Conservation (phyloP, 2,329 filamentous ascomycete species). For the Verticillium albo-atrum region DNA sequence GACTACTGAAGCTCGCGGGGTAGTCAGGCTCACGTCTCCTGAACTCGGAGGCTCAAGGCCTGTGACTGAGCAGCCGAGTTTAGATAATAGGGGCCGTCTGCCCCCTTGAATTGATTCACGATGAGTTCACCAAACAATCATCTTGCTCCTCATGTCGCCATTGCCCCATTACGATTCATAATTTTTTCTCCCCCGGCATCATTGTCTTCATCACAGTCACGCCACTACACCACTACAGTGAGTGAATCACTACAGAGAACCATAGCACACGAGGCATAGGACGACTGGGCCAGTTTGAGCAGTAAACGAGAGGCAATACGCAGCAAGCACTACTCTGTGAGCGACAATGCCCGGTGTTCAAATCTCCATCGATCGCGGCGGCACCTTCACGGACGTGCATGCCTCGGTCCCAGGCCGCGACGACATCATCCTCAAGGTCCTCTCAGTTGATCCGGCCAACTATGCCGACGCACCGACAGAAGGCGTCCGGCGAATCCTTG, state of each 20-base stretch:
- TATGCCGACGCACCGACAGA: constrained; percentile 71
- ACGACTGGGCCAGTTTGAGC: no score
- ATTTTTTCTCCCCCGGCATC: not conserved
- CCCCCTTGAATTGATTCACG: not conserved
- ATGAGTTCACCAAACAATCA: not conserved
- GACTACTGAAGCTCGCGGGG: not conserved
- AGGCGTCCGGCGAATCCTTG: constrained; percentile 54
- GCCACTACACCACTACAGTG: no score
- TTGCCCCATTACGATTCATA: not conserved
- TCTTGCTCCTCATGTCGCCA: not conserved
- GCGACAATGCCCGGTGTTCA: constrained; percentile 1
- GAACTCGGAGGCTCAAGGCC: not conserved
- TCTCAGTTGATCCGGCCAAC: constrained; percentile 68
- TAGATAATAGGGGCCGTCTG: not conserved
- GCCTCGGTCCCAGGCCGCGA: constrained; percentile 62
- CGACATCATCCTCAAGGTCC: constrained; percentile 66
- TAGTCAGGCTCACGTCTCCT: not conserved
- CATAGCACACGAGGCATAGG: not conserved
- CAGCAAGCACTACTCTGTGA: no score
- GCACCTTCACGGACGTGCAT: constrained; percentile 67
- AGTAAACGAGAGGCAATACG: not conserved
- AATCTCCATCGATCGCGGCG: constrained; percentile 21
- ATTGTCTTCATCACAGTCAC: no score
- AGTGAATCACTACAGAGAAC: no score
- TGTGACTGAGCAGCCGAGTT: not conserved